phyloP scores from a whole-genome alignment of 1,139 yeast species.

The Hansenula anomala region DNA sequence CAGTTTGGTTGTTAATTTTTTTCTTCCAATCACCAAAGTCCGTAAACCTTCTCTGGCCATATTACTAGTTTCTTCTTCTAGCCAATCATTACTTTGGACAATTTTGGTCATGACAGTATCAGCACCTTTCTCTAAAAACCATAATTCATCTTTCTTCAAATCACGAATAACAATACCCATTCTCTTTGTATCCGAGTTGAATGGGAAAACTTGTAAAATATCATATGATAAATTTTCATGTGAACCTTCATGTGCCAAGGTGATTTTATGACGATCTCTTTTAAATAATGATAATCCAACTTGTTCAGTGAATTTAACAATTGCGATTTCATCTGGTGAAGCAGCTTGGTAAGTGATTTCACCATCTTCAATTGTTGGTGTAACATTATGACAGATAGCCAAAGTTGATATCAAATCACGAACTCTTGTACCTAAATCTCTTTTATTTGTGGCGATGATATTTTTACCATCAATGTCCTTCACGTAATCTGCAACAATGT shows the following conservation, averaged over 20 bases:
- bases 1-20: constrained; percentile 48
- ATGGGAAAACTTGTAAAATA: constrained; percentile 83
- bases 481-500: constrained; percentile 74
- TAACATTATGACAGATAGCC: constrained; percentile 93
- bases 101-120: constrained; percentile 91
- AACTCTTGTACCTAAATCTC: constrained; percentile 68
- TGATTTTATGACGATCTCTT: constrained; percentile 76
- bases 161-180: constrained; percentile 90
- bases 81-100: constrained; percentile 87
- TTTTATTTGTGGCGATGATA: constrained; percentile 37
- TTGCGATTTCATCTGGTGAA: constrained; percentile 97
- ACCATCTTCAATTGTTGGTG: constrained; percentile 74
- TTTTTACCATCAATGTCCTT: constrained; percentile 17
- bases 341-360: constrained; percentile 88
- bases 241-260: constrained; percentile 60
- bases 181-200: constrained; percentile 90
- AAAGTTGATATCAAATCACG: constrained; percentile 76
- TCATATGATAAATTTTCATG: constrained; percentile 54
- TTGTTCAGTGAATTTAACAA: constrained; percentile 83
- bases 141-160: constrained; percentile 53
- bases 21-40: constrained; percentile 88
- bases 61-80: constrained; percentile 94
- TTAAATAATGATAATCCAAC: constrained; percentile 78
- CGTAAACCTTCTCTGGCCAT: constrained; percentile 98
- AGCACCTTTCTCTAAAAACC: constrained; percentile 94